Evolutionary conservation across 768 basidiomycete species (phyloP), one percentile per base, ranked within the genome.

Genomic region (Hypholoma fasciculare): DNA sequence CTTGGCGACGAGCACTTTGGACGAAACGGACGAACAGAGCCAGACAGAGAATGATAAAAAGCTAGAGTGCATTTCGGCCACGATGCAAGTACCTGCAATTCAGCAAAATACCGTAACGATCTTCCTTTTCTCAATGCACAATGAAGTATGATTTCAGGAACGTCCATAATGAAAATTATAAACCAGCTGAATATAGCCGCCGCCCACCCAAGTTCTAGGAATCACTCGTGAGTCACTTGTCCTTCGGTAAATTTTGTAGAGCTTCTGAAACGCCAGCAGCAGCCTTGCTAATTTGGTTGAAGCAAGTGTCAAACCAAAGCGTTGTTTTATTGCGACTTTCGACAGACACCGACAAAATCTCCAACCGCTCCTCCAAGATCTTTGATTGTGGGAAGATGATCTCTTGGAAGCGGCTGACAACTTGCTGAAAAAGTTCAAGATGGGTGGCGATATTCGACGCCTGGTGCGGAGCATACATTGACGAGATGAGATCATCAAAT

Each of bases 221-320:
- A 4, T 37, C 20, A 38, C 34, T 51, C 13, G 23, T 26, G 38
- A 17, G 14, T 23, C 34, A 26, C 12, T 26, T 34, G 30, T 34
- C 7, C 37, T 39, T 20, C 16, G 36, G 16, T 30, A 56, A 43
- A 26, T 56, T 60, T 50, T 67, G 62, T 38, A 77, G 61, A 37
- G 66, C 67, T 9, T 63, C 68, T 34, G 61, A 57, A 47, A 78
- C 54, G 48, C 61, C 69, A 44, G 70, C 58, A 55, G 68, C 71
- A 20, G 76, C 69, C 63, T 80, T 83, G 59, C 75, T 69, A 63
- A 90, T 79, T 66, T 90, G 87, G 50, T 77, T 74, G 63, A 89
- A 82, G 67, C 88, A 90, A 11, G 78, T 77, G 48, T 78, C 76
- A 65, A 88, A 88, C 88, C 90, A 90, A 64, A 78, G 84, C 54